Conservation (phyloP, 2,329 filamentous ascomycete genomes). For the Xylaria digitata region DNA sequence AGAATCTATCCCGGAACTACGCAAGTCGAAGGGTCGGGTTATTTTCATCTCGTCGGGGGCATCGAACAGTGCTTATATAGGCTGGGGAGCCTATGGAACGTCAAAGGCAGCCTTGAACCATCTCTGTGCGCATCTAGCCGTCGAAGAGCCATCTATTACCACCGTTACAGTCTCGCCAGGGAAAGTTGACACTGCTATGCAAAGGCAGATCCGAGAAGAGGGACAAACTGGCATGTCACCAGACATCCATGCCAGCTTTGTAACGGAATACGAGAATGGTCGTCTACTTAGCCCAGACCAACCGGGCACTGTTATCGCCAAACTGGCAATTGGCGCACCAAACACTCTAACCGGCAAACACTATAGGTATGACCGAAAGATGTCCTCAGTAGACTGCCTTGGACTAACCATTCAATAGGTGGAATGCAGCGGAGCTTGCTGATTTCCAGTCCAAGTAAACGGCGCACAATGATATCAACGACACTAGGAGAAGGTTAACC, state of each 20-base stretch:
- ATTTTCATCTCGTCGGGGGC: conserved; percentile 86
- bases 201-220: conserved; percentile 78
- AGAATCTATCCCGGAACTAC: conserved; percentile 75
- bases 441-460: conserved; percentile 58
- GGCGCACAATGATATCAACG: conserved; percentile 21
- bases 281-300: conserved; percentile 83
- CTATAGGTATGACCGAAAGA: conserved; percentile 65
- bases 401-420: conserved; percentile 55
- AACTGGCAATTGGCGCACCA: conserved; percentile 73
- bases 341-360: conserved; percentile 80
- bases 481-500: conserved; percentile 29
- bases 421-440: conserved; percentile 64
- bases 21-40: conserved; percentile 75
- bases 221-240: conserved; percentile 63
- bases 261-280: conserved; percentile 75
- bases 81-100: conserved; percentile 85
- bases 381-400: conserved; percentile 17
- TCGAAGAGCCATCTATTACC: conserved; percentile 81
- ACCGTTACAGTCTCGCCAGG: conserved; percentile 81
- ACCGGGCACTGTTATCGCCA: conserved; percentile 87
- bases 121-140: conserved; percentile 75
- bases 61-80: conserved; percentile 70
- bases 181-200: conserved; percentile 90
- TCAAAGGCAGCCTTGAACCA: conserved; percentile 88
- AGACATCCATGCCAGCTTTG: conserved; percentile 74